phyloP scores from a whole-genome alignment of 2,329 filamentous ascomycete species.

The Ilyonectria mors-panacis region DNA sequence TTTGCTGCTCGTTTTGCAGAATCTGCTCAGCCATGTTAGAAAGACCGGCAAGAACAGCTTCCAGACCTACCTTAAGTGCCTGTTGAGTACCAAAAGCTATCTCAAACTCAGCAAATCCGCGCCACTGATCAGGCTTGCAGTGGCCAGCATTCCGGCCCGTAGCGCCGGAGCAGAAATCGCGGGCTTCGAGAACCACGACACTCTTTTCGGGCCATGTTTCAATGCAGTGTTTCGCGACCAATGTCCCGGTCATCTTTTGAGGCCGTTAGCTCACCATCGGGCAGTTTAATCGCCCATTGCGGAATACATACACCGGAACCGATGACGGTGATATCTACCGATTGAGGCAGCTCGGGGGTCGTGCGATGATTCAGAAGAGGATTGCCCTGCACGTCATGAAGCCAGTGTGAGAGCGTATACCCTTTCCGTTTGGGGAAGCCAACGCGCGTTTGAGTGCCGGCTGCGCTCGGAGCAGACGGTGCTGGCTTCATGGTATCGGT shows the following conservation, averaged over 20 bases:
- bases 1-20: slow-evolving; percentile 29
- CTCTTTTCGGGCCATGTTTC: slow-evolving; percentile 28
- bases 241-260: slow-evolving; percentile 26
- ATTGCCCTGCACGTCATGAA: slow-evolving; percentile 22
- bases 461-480: neutral
- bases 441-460: neutral
- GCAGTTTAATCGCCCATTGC: neutral
- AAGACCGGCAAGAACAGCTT: too few relatives aligned
- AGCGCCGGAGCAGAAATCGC: slow-evolving; percentile 32
- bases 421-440: slow-evolving; percentile 25
- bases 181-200: slow-evolving; percentile 29
- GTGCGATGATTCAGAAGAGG: slow-evolving; percentile 27
- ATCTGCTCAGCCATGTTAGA: slow-evolving; percentile 16
- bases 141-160: slow-evolving; percentile 32
- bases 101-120: slow-evolving; percentile 26
- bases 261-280: neutral
- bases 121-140: slow-evolving; percentile 36
- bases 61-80: slow-evolving; percentile 22
- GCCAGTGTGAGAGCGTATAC: slow-evolving; percentile 21
- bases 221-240: slow-evolving; percentile 26
- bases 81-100: slow-evolving; percentile 25
- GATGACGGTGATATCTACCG: slow-evolving; percentile 27
- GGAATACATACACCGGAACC: slow-evolving; percentile 23
- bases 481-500: neutral
- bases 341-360: slow-evolving; percentile 13